Conservation (phyloP, 116 monocot genomes). For the Papilionanthe hybrid region DNA sequence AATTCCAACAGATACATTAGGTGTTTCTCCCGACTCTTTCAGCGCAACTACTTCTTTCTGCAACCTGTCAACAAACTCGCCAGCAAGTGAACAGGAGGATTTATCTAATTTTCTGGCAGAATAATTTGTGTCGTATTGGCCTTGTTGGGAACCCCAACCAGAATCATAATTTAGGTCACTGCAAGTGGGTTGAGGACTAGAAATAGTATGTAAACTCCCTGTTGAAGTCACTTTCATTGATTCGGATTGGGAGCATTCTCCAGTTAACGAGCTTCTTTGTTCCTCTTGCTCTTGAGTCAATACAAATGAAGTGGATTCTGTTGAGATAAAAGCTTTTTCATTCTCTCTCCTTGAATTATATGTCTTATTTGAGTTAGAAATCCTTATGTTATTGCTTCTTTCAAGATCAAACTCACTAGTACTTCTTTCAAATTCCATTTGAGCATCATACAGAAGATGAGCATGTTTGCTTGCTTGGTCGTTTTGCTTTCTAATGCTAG, state of each 20-base stretch:
- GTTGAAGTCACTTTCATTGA: constrained; percentile 3
- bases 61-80: constrained; percentile 48
- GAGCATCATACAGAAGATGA: not conserved
- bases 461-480: not conserved
- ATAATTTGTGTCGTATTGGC: constrained; percentile 36
- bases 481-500: not conserved
- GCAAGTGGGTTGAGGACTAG: constrained; percentile 11
- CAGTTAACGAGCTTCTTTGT: constrained; percentile 6
- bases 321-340: constrained; percentile 15
- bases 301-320: constrained; percentile 1
- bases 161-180: constrained; percentile 9
- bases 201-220: constrained; percentile 16
- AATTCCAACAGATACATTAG: not conserved
- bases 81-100: constrained; percentile 46
- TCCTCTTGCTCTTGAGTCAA: constrained; percentile 16
- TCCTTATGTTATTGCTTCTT: constrained; percentile 9
- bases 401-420: not conserved
- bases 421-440: constrained; percentile 10
- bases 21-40: constrained; percentile 5
- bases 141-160: not conserved
- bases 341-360: constrained; percentile 14
- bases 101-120: constrained; percentile 46
- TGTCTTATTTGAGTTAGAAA: constrained; percentile 8
- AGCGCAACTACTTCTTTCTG: constrained; percentile 27
- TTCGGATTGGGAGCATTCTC: constrained; percentile 13